A percentile compares a stretch with the other conserved stretches of the same genome.
Evolutionary conservation across 257 asterid genomes (phyloP).

Genomic region (Solanum rostratum): DNA sequence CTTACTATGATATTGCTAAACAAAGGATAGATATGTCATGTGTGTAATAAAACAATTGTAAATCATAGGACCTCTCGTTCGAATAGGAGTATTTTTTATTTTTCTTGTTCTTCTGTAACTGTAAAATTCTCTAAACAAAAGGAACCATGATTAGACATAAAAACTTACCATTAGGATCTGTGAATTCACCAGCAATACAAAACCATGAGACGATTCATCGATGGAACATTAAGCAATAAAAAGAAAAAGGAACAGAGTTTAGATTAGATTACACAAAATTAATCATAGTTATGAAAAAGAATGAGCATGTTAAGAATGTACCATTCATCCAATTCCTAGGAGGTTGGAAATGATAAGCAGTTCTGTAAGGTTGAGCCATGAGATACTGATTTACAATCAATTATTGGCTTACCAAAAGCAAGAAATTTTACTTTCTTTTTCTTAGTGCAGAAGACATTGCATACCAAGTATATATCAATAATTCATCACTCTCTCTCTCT

Average conservation of each 20-base stretch:
- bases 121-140: background rate
- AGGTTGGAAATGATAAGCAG: conserved; percentile 28
- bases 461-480: background rate
- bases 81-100: too few relatives aligned
- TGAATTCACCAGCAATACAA: background rate
- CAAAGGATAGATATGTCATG: too few relatives aligned
- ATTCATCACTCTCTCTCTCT: background rate
- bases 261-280: background rate
- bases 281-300: background rate
- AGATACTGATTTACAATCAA: background rate
- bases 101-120: too few relatives aligned
- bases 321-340: conserved; percentile 31
- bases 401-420: background rate
- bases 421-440: background rate
- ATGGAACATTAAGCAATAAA: background rate
- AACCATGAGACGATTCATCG: background rate
- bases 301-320: background rate
- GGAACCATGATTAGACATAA: background rate
- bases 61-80: too few relatives aligned
- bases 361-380: conserved; percentile 11
- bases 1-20: background rate
- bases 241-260: too few relatives aligned
- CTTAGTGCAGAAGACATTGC: background rate
- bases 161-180: conserved; percentile 66
- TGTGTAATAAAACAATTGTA: too few relatives aligned